Percentiles rank a stretch among this genome's conserved stretches.
These are phyloP conservation scores for Zygnema circumcarinatum DNA, from an alignment of 139 green algal species.

Conservation along the genomic window DNA sequence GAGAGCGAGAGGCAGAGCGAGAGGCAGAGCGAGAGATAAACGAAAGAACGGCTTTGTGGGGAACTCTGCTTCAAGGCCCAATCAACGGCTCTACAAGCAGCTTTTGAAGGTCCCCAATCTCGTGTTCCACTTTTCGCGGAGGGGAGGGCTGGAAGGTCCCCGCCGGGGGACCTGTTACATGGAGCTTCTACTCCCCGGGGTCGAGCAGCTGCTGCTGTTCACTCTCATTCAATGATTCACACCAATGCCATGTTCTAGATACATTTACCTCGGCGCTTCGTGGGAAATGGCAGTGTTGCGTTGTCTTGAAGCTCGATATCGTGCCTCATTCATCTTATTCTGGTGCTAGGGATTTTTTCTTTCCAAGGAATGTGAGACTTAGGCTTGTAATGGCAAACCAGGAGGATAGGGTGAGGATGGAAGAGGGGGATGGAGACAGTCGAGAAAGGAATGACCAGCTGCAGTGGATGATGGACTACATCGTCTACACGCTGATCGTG, in stretches of 20 bases:
- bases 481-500: conserved; percentile 46
- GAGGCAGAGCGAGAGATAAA: neutral
- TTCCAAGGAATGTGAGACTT: neutral
- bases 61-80: neutral
- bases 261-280: too few species aligned
- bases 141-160: neutral
- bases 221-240: too few species aligned
- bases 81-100: neutral
- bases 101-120: too few species aligned
- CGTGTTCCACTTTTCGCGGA: too few species aligned
- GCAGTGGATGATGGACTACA: conserved; percentile 28
- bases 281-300: too few species aligned
- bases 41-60: neutral
- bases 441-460: too few species aligned
- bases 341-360: neutral
- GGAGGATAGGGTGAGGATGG: neutral
- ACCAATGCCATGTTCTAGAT: too few species aligned
- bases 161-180: neutral
- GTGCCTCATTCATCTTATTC: neutral
- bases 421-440: neutral
- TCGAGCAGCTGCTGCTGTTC: too few species aligned
- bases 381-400: neutral
- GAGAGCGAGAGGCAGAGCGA: neutral
- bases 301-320: neutral
- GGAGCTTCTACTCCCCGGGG: too few species aligned